Evolutionary conservation across 352 stramenopile genomes (phyloP), one percentile per base, ranked within the genome.

Genomic region (Phytophthora aleatoria): DNA sequence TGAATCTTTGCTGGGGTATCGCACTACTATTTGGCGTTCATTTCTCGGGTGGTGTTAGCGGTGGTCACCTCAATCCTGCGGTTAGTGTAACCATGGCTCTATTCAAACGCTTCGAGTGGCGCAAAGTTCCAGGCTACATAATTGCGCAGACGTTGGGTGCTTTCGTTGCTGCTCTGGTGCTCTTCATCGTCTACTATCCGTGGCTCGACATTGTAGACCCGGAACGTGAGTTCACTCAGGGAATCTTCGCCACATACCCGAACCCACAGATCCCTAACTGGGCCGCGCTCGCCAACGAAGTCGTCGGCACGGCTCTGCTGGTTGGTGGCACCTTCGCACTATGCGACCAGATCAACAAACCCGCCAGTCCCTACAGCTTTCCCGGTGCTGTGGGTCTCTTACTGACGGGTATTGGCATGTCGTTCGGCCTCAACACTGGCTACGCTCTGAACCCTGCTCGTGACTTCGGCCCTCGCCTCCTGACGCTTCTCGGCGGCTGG

Each of bases 101-200:
- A 35, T 87, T 81, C 69, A 66, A 76, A 20, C 70, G 72, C 9
- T 74, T 91, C 30, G 67, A 81, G 57, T 87, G 77, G 79, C 50
- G 55, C 50, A 86, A 87, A 44, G 67, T 85, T 2, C 76, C 73
- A 0, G 71, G 69, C 30, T 90, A 87, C 63, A 67, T 84, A 12
- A 9, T 84, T 2, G 66, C 77, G 4, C 81, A 90, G 53, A 72
- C 77, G 0, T 16, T 76, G 11, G 81, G 76, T 2, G 77, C 70
- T 6, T 89, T 90, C 31, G 66, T 48, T 13, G 81, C 67, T 4
- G 77, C 77, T 5, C 31, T 74, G 10, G 50, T 79, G 15, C 69
- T 90, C 28, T 89, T 79, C 48, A 61, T 86, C 43, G 69, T 88
- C 4, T 89, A 90, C 64, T 87, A 87, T 59, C 81, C 71, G 27